These are phyloP conservation scores for Calonectria multiphialidica DNA, from an alignment of 2,329 filamentous ascomycete species.

Conservation along the genomic window DNA sequence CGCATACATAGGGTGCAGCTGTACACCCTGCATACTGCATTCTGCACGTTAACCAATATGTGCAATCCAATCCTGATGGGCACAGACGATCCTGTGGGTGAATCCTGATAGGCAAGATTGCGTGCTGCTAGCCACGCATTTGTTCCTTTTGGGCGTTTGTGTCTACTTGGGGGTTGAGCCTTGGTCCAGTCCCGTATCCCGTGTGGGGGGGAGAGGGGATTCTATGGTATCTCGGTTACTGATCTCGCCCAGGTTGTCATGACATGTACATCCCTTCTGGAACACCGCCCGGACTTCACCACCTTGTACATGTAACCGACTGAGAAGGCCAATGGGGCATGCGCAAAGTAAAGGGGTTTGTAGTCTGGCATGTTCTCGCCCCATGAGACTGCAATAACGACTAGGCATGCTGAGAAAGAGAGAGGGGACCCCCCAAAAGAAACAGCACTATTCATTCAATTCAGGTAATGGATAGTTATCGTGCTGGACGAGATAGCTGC, in stretches of 20 bases:
- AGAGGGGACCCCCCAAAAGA: background rate
- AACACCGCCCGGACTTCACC: background rate
- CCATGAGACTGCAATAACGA: background rate
- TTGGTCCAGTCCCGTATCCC: conserved; percentile 7
- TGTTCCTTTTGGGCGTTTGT: background rate
- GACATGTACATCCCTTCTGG: conserved; percentile 10
- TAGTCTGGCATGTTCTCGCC: background rate
- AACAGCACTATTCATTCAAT: background rate
- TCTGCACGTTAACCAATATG: conserved; percentile 7
- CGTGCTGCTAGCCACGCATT: background rate
- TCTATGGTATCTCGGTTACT: conserved; percentile 14
- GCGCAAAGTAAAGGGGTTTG: background rate
- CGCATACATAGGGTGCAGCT: conserved; percentile 22
- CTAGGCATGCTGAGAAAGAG: background rate
- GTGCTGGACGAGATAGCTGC: background rate
- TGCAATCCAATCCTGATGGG: conserved; percentile 2
- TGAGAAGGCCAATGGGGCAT: background rate
- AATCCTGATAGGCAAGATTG: conserved; percentile 5
- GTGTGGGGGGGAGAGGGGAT: background rate
- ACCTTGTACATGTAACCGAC: background rate
- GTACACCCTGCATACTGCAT: conserved; percentile 13
- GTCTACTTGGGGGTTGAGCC: background rate
- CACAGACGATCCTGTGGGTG: background rate
- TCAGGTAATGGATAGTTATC: conserved; percentile 5
- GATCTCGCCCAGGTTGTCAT: conserved; percentile 10